Conservation (phyloP, 2,329 filamentous ascomycete genomes). For the Phoma sp. region DNA sequence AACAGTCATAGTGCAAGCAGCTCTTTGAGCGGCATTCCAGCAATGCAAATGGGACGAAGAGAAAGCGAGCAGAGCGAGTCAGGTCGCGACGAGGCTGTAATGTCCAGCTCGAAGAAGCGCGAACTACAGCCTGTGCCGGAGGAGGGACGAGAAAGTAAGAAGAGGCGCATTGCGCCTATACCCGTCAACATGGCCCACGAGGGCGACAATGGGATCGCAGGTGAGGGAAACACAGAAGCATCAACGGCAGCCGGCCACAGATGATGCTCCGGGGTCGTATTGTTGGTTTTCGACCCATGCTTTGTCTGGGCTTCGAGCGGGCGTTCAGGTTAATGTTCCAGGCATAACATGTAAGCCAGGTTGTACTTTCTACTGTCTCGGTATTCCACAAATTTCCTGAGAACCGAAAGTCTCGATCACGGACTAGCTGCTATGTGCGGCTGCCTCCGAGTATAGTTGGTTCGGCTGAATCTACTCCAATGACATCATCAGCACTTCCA, state of each 20-base stretch:
- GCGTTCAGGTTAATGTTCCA: slow-evolving; percentile 3
- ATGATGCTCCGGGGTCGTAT: neutral
- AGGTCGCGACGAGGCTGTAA: slow-evolving; percentile 41
- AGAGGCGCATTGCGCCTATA: slow-evolving; percentile 56
- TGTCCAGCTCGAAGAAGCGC: slow-evolving; percentile 42
- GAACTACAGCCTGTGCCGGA: slow-evolving; percentile 49
- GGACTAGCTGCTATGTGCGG: neutral
- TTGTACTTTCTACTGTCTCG: slow-evolving; percentile 1
- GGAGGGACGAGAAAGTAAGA: slow-evolving; percentile 50
- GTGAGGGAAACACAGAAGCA: slow-evolving; percentile 39
- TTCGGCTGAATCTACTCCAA: neutral
- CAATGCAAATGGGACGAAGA: slow-evolving; percentile 26
- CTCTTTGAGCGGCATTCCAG: slow-evolving; percentile 59
- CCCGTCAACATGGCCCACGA: slow-evolving; percentile 43
- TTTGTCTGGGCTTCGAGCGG: slow-evolving; percentile 10
- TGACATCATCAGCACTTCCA: neutral
- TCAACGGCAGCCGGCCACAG: neutral
- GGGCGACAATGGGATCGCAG: slow-evolving; percentile 38
- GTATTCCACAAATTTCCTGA: neutral
- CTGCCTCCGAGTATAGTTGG: neutral
- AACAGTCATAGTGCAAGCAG: slow-evolving; percentile 62
- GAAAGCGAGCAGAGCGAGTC: slow-evolving; percentile 48
- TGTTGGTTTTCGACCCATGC: neutral
- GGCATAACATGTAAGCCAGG: neutral
- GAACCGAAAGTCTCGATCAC: neutral